phyloP scores from a whole-genome alignment of 148 eudicot species.

The Amaranthus palmeri region DNA sequence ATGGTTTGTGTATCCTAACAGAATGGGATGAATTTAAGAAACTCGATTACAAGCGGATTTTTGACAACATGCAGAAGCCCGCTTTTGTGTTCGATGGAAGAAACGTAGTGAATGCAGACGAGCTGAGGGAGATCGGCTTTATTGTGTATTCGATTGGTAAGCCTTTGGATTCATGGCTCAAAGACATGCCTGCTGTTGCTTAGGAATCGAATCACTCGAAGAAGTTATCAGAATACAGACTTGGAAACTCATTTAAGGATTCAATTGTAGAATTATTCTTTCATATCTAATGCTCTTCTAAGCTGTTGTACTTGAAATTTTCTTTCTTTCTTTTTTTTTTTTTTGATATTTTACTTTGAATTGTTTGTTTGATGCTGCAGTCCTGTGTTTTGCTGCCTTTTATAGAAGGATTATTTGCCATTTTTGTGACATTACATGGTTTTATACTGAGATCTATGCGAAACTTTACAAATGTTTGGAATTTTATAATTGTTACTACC shows the following conservation, averaged over 20 bases:
- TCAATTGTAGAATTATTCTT: conserved; percentile 7
- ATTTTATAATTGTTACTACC: too few relatives aligned
- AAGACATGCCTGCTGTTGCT: conserved; percentile 66
- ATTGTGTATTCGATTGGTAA: conserved; percentile 78
- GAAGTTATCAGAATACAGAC: not conserved
- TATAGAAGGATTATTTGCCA: not conserved
- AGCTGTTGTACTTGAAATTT: too few relatives aligned
- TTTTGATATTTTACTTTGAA: conserved; percentile 1
- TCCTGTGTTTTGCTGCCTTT: not conserved
- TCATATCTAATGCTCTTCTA: conserved; percentile 1
- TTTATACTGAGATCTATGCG: too few relatives aligned
- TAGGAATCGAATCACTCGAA: conserved; percentile 2
- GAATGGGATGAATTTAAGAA: conserved; percentile 82
- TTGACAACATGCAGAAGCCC: conserved; percentile 75
- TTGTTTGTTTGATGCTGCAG: not conserved
- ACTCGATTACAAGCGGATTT: conserved; percentile 59
- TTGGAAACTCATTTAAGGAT: conserved; percentile 4
- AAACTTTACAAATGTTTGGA: too few relatives aligned
- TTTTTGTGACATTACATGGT: not conserved
- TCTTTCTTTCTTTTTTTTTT: not conserved
- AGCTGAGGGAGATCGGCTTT: conserved; percentile 63
- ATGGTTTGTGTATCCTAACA: conserved; percentile 59
- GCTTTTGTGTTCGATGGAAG: conserved; percentile 82
- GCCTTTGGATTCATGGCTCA: conserved; percentile 78
- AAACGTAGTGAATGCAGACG: conserved; percentile 44